phyloP scores from a whole-genome alignment of 495 filamentous ascomycete species.

The Trypethelium eluteriae region DNA sequence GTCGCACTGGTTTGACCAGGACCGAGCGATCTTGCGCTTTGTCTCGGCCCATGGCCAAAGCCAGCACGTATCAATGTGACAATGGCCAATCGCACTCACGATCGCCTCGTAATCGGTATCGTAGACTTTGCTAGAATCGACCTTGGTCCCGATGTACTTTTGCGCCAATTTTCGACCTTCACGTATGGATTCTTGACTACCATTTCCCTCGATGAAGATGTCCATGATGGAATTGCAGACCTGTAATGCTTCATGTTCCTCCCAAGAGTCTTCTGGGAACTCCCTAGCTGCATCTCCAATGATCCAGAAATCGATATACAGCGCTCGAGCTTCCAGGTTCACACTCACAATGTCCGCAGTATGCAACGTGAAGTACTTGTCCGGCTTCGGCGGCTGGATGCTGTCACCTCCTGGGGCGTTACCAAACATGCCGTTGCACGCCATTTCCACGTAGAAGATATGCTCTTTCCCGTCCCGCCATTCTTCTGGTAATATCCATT shows the following conservation, averaged over 20 bases:
- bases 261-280: constrained; percentile 40
- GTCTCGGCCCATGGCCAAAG: constrained; percentile 99
- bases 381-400: constrained; percentile 80
- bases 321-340: constrained; percentile 71
- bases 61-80: constrained; percentile 97
- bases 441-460: constrained; percentile 92
- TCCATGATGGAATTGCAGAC: constrained; percentile 83
- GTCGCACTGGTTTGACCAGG: constrained; percentile 93
- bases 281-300: constrained; percentile 51
- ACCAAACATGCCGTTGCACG: constrained; percentile 97
- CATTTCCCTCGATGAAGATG: constrained; percentile 69
- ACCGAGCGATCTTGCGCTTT: constrained; percentile 90
- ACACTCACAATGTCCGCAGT: constrained; percentile 84
- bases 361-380: constrained; percentile 66
- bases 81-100: constrained; percentile 86
- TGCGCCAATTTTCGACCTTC: constrained; percentile 73
- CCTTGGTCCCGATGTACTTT: constrained; percentile 70
- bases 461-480: constrained; percentile 81
- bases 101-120: constrained; percentile 60
- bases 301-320: constrained; percentile 92
- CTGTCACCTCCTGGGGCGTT: constrained; percentile 77
- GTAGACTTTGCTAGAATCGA: constrained; percentile 81
- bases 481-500: constrained; percentile 79
- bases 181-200: constrained; percentile 64
- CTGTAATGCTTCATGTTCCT: constrained; percentile 76